These are phyloP conservation scores for Aspergillus neoniger DNA, from an alignment of 2,329 filamentous ascomycete genomes.

Conservation along the genomic window DNA sequence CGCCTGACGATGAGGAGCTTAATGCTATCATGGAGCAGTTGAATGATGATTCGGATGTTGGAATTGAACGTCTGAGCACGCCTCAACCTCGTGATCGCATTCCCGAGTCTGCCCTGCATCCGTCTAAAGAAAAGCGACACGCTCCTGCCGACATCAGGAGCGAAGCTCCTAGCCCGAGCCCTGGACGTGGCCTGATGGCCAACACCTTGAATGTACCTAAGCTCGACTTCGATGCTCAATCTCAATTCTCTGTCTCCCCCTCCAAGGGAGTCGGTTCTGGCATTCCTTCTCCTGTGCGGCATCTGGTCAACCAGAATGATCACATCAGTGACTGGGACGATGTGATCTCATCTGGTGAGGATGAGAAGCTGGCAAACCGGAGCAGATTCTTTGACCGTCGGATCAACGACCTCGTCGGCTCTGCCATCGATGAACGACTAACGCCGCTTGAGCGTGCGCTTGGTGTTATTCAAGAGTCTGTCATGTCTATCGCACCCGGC, in stretches of 20 bases:
- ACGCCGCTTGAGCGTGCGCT: slow-evolving; percentile 80
- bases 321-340: slow-evolving; percentile 91
- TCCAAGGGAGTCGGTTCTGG: slow-evolving; percentile 64
- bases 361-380: slow-evolving; percentile 77
- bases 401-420: slow-evolving; percentile 82
- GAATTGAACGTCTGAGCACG: slow-evolving; percentile 64
- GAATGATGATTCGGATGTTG: slow-evolving; percentile 71
- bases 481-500: slow-evolving; percentile 60
- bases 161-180: slow-evolving; percentile 73
- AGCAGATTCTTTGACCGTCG: slow-evolving; percentile 88
- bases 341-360: slow-evolving; percentile 77
- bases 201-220: slow-evolving; percentile 50
- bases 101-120: slow-evolving; percentile 45
- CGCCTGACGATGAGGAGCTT: slow-evolving; percentile 66
- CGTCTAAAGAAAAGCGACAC: slow-evolving; percentile 57
- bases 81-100: slow-evolving; percentile 30
- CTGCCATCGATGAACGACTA: slow-evolving; percentile 72
- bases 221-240: slow-evolving; percentile 37
- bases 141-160: slow-evolving; percentile 59
- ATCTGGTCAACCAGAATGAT: slow-evolving; percentile 61
- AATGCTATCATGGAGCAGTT: slow-evolving; percentile 90
- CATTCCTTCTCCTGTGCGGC: slow-evolving; percentile 58
- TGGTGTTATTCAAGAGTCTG: slow-evolving; percentile 69
- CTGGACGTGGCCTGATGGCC: slow-evolving; percentile 55
- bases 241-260: slow-evolving; percentile 57